phyloP scores from a whole-genome alignment of 768 basidiomycete species.

The Gautieria morchelliformis region DNA sequence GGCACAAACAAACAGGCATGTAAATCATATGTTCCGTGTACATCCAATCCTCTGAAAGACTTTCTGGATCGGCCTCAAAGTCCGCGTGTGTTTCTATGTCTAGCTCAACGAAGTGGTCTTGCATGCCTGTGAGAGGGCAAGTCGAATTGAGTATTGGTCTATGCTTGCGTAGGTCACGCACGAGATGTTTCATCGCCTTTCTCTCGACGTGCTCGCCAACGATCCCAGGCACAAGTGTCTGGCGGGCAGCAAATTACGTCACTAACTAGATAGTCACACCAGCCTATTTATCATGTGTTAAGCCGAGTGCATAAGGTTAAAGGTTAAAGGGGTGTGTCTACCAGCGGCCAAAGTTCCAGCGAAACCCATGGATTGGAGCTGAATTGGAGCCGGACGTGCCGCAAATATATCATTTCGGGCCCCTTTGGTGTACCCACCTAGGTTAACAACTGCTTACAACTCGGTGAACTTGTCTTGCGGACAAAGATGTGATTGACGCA shows the following conservation, averaged over 20 bases:
- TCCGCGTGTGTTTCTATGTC: slow-evolving; percentile 22
- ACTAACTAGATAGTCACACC: slow-evolving; percentile 39
- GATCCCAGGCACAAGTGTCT: slow-evolving; percentile 26
- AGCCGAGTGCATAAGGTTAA: no score
- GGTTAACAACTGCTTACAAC: slow-evolving; percentile 28
- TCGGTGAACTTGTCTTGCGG: background rate
- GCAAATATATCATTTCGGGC: slow-evolving; percentile 44
- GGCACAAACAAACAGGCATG: slow-evolving; percentile 29
- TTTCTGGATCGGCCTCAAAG: slow-evolving; percentile 34
- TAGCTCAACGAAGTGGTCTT: slow-evolving; percentile 18
- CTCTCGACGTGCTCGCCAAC: slow-evolving; percentile 14
- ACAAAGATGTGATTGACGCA: slow-evolving; percentile 14
- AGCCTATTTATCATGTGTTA: slow-evolving; percentile 19
- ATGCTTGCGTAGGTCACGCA: background rate
- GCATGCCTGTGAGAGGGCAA: background rate
- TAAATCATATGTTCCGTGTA: slow-evolving; percentile 39
- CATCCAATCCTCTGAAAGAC: slow-evolving; percentile 27
- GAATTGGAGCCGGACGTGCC: slow-evolving; percentile 37
- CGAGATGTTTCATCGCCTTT: slow-evolving; percentile 7
- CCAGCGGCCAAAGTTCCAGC: slow-evolving; percentile 38
- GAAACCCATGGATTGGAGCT: slow-evolving; percentile 42
- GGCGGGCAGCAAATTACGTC: slow-evolving; percentile 36
- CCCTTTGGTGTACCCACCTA: slow-evolving; percentile 44
- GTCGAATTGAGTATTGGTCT: background rate
- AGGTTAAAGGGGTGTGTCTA: slow-evolving; percentile 8